These are phyloP conservation scores for Aspergillus quadrilineatus DNA, from an alignment of 2,329 filamentous ascomycete genomes.

Conservation along the genomic window DNA sequence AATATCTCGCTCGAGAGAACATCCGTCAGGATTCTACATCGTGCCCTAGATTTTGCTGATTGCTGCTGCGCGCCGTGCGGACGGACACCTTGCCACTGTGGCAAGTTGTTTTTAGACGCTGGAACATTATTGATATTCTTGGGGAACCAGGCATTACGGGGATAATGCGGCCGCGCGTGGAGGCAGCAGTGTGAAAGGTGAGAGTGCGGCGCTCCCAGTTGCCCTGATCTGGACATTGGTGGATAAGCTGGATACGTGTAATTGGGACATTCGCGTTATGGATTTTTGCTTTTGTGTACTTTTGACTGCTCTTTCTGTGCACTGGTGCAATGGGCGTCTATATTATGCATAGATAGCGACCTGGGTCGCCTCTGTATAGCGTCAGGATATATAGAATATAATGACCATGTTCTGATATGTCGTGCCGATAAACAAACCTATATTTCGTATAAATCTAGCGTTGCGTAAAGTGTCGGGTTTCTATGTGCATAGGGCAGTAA, in stretches of 20 bases:
- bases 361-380: too few species aligned
- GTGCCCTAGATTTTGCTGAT: conserved; percentile 58
- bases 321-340: too few species aligned
- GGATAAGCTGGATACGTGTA: too few species aligned
- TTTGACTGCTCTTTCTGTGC: too few species aligned
- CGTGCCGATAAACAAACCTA: too few species aligned
- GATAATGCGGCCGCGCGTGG: conserved; percentile 52
- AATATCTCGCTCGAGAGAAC: conserved; percentile 38
- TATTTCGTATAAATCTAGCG: too few species aligned
- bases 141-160: conserved; percentile 39
- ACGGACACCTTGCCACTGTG: conserved; percentile 53
- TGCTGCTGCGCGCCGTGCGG: conserved; percentile 58
- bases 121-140: conserved; percentile 47
- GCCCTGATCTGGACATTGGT: neutral
- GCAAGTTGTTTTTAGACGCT: conserved; percentile 49
- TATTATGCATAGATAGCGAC: too few species aligned
- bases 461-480: neutral
- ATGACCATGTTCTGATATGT: too few species aligned
- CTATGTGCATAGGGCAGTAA: neutral
- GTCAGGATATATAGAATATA: too few species aligned
- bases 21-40: conserved; percentile 60
- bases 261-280: too few species aligned
- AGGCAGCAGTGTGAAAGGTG: neutral
- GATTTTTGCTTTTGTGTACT: too few species aligned
- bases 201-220: neutral